Conservation (phyloP, 345 rosid species). For the Physaria fendleri region DNA sequence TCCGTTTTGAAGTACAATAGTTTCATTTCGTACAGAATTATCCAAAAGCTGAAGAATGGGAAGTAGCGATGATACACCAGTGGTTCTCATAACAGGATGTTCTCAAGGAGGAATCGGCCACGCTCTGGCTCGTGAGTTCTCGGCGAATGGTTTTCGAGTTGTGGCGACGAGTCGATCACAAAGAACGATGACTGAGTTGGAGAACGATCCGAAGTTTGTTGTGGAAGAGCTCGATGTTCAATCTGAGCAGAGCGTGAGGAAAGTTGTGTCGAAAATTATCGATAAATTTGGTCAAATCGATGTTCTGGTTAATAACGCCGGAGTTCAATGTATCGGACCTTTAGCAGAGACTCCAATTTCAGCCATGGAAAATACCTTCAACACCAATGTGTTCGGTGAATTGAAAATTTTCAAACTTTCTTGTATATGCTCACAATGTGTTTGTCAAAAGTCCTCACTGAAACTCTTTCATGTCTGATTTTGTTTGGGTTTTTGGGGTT, state of each 20-base stretch:
- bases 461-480: background rate
- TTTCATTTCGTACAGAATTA: background rate
- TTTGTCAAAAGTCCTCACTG: slow-evolving; percentile 18
- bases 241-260: slow-evolving; percentile 58
- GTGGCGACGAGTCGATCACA: slow-evolving; percentile 72
- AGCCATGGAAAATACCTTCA: slow-evolving; percentile 53
- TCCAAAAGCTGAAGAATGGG: slow-evolving; percentile 32
- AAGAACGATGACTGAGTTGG: slow-evolving; percentile 58
- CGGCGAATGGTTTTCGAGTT: slow-evolving; percentile 57
- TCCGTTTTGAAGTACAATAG: background rate
- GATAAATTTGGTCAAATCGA: slow-evolving; percentile 66
- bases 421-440: slow-evolving; percentile 5
- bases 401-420: background rate
- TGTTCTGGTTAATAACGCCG: slow-evolving; percentile 80
- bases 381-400: slow-evolving; percentile 72
- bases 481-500: background rate
- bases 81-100: slow-evolving; percentile 82
- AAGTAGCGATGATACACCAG: slow-evolving; percentile 30
- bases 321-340: slow-evolving; percentile 79
- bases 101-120: slow-evolving; percentile 86
- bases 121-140: slow-evolving; percentile 76
- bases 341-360: slow-evolving; percentile 68
- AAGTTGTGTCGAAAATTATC: slow-evolving; percentile 42
- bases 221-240: slow-evolving; percentile 72
- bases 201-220: slow-evolving; percentile 52